Base-by-base conservation (phyloP, 768 basidiomycete genomes). In the Exsudoporus frostii region DNA sequence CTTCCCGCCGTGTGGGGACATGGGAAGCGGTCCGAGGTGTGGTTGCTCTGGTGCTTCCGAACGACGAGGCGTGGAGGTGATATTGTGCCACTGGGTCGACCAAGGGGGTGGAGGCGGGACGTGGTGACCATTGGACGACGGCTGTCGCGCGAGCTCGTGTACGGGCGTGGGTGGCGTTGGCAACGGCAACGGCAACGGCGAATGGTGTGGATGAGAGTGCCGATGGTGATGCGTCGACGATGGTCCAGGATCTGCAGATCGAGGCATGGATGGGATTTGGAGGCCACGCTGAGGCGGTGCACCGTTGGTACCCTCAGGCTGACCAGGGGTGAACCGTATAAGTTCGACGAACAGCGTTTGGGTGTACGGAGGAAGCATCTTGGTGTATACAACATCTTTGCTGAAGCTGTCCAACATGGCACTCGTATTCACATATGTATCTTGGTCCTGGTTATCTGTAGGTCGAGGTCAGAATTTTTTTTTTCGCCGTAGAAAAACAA, bases 291-390 rank as follows among this genome's bases (percentile, higher is more conserved):
- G 55, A 20, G 48, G 40, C n/a, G 46, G 40, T 20, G 36, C 29
- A 44, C 64, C 59, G 36, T 61, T 72, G 34, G 45, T 9, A 19
- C 48, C 41, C 30, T 70, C 69, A 6, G 69, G 69, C 27, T 71
- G 69, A 39, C 70, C 71, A 0, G 70, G 68, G 0, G 62, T 58
- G 47, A 75, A 74, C 36, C 73, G 72, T 48, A 88, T 76, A 15
- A 92, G 81, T 44, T 92, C 88, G 8, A 91, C 83, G 62, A 89
- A 88, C 5, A 91, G 61, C 1, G 88, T 89, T 53, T 79, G 81
- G 5, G 76, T 80, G 54, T 79, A 80, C 0, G 89, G 87, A 1
- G 77, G 79, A 5, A 78, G 74, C 65, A 90, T 70, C 59, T 82
- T 82, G 73, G 80, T 85, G 68, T 83, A 84, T 30, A 91, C 74